A percentile compares a stretch with the other conserved stretches of the same genome.
Evolutionary conservation across 2,329 filamentous ascomycete genomes (phyloP).

Genomic region (Bipolaris sorokiniana): DNA sequence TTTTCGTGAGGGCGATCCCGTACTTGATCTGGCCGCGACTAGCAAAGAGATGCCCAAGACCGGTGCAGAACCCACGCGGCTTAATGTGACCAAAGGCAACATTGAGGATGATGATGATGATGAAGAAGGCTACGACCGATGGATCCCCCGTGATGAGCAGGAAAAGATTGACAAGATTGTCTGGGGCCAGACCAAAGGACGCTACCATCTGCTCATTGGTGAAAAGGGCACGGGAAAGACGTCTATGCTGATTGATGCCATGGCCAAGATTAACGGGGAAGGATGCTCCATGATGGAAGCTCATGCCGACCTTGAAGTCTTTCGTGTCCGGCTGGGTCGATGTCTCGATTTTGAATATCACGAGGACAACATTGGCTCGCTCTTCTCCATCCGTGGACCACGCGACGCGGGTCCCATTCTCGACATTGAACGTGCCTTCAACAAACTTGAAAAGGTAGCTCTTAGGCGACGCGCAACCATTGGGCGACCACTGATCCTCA

Average conservation of each 20-base stretch:
- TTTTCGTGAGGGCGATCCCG: constrained; percentile 89
- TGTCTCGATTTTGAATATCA: constrained; percentile 96
- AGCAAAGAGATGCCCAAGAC: constrained; percentile 42
- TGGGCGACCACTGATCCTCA: constrained; percentile 79
- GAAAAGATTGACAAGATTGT: constrained; percentile 81
- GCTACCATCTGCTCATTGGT: constrained; percentile 90
- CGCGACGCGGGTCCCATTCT: constrained; percentile 89
- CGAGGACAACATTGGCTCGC: constrained; percentile 95
- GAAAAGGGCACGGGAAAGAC: constrained; percentile 98
- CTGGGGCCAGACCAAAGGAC: constrained; percentile 71
- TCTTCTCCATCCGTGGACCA: constrained; percentile 93
- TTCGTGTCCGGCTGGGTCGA: constrained; percentile 89
- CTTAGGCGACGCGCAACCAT: constrained; percentile 68
- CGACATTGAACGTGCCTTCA: constrained; percentile 95
- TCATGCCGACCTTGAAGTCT: constrained; percentile 92
- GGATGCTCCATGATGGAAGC: constrained; percentile 96
- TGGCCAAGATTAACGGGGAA: constrained; percentile 89
- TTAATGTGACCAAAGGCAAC: constrained; percentile 21
- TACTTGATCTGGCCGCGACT: constrained; percentile 68
- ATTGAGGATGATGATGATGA: constrained; percentile 51
- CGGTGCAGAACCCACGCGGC: constrained; percentile 26
- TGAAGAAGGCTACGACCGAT: constrained; percentile 66
- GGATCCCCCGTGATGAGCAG: constrained; percentile 87
- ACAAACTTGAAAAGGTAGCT: constrained; percentile 97
- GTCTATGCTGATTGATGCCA: constrained; percentile 93